A percentile compares a stretch with the other conserved stretches of the same genome.
These are phyloP conservation scores for Exserohilum turcica DNA, from an alignment of 2,329 filamentous ascomycete species.

Conservation along the genomic window DNA sequence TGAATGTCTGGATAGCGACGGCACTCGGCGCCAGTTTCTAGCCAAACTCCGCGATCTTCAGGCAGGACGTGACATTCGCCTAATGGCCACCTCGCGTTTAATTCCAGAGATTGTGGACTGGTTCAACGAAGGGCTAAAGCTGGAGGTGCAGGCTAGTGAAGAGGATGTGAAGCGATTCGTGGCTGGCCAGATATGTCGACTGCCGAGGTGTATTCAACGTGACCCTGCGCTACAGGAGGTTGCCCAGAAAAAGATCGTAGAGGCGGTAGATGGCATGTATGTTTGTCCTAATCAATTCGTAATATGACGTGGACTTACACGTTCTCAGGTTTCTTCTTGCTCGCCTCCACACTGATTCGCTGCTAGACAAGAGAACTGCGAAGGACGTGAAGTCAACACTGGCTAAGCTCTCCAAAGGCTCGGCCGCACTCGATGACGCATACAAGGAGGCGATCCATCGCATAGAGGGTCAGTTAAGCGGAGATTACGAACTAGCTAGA, in stretches of 20 bases:
- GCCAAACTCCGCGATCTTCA: too few relatives aligned
- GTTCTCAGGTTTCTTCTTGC: too few relatives aligned
- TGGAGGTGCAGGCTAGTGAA: constrained; percentile 30
- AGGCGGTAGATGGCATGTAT: too few relatives aligned
- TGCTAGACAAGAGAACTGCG: constrained; percentile 13
- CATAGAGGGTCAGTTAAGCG: constrained; percentile 48
- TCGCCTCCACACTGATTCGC: constrained; percentile 16
- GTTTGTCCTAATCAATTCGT: too few relatives aligned
- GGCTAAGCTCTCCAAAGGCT: constrained; percentile 9
- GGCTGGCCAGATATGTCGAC: constrained; percentile 17
- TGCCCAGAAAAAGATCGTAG: constrained; percentile 24
- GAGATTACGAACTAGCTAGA: constrained; percentile 46
- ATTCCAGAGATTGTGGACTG: constrained; percentile 20
- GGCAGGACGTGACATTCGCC: neutral
- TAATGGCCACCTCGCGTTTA: constrained; percentile 25
- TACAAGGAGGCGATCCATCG: constrained; percentile 28
- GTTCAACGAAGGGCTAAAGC: constrained; percentile 10
- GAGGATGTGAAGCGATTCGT: constrained; percentile 30
- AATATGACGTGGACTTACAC: too few relatives aligned
- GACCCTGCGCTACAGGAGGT: constrained; percentile 15
- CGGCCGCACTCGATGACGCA: constrained; percentile 8
- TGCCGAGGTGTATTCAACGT: constrained; percentile 24
- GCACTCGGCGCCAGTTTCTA: constrained; percentile 12
- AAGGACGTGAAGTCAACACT: constrained; percentile 12
- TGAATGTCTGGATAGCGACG: constrained; percentile 29